These are phyloP conservation scores for Talaromyces trachyspermus DNA, from an alignment of 495 filamentous ascomycete species.

Conservation along the genomic window DNA sequence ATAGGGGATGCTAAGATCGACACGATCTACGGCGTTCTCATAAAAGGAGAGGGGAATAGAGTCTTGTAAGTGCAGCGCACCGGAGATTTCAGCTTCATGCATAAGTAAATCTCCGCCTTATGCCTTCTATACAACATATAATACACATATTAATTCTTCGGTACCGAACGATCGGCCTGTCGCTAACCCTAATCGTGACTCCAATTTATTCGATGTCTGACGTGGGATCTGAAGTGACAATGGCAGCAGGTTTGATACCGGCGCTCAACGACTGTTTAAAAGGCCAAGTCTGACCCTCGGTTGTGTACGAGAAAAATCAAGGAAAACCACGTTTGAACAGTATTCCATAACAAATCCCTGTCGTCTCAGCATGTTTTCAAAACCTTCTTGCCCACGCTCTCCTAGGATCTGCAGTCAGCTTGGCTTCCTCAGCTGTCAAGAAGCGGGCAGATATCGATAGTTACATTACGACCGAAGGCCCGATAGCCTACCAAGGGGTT, in stretches of 20 bases:
- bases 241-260: no score
- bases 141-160: no score
- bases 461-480: conserved; percentile 26
- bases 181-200: neutral
- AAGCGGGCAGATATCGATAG: neutral
- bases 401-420: neutral
- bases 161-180: neutral
- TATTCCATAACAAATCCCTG: neutral
- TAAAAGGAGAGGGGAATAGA: no score
- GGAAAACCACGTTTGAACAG: neutral
- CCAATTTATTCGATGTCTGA: neutral
- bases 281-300: neutral
- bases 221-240: neutral
- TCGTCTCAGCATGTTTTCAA: neutral
- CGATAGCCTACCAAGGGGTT: conserved; percentile 42
- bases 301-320: neutral
- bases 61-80: no score
- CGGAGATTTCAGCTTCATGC: no score
- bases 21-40: no score
- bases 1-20: no score
- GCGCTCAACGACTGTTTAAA: no score
- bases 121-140: no score
- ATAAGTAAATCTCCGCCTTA: no score
- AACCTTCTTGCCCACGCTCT: neutral
- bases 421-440: neutral